Base-by-base conservation (phyloP, 2,329 filamentous ascomycete species). In the Aspergillus carbonarius region DNA sequence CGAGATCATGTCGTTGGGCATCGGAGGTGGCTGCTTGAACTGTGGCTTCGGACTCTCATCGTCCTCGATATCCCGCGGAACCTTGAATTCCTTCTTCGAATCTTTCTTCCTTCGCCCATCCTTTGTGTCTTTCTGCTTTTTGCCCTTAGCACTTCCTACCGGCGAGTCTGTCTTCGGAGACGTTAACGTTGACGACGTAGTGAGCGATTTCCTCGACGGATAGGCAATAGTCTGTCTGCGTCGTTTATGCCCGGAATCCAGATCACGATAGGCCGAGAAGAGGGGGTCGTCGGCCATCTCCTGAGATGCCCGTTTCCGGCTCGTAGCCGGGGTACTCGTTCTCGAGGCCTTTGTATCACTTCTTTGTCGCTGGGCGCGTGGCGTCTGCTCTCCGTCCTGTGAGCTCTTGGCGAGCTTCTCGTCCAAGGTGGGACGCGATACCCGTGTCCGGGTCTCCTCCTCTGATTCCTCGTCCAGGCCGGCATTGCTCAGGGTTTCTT, bases 11-110 rank as follows among this genome's bases (percentile, higher is more conserved):
- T 67, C 66, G 13, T 57, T 58, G 5, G 68, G 66, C 15, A 71
- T 56, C 5, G 54, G 42, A 2, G 62, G 61, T 6, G 72, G 70
- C 6, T 68, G 42, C 60, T 69, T 74, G 49, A 74, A 73, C 39
- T 59, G 50, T 2, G 64, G 54, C 39, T 53, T 42, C 37, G 37
- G 37, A 6, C 61, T 67, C 3, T 55, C 25, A 20, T 53, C 42
- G 7, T 68, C 47, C 9, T 71, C 54, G 52, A 70, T 60, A 15
- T 71, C 66, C 32, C 61, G 63, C 0, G 72, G 66, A 13, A 70
- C 60, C 46, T 66, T 69, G 44, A 73, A 70, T 10, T 54, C 55
- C 4, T 54, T 32, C 8, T 53, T 53, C 5, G 34, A 27, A 56
- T 1, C 59, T 51, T 48, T 63, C 57, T 25, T 51, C 32, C 23